Conservation (phyloP, 495 filamentous ascomycete species). For the Wilcoxina mikolae region DNA sequence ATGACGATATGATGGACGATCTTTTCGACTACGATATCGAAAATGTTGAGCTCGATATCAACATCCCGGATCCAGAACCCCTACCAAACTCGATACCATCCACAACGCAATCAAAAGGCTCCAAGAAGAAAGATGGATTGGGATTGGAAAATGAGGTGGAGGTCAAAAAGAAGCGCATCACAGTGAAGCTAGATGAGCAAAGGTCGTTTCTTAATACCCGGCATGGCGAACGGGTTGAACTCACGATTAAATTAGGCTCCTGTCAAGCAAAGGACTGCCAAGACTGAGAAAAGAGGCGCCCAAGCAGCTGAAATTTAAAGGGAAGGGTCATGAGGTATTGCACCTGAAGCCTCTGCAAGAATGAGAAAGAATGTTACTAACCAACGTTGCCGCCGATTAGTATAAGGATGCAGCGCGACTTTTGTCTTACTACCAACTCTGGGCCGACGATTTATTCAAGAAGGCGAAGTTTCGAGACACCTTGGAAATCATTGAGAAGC, state of each 20-base stretch:
- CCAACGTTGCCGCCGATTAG: constrained; percentile 37
- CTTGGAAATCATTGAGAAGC: constrained; percentile 79
- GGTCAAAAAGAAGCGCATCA: constrained; percentile 52
- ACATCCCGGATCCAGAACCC: constrained; percentile 22
- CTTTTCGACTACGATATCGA: constrained; percentile 59
- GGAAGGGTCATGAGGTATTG: constrained; percentile 80
- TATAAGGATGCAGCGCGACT: constrained; percentile 73
- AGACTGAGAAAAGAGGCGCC: constrained; percentile 59
- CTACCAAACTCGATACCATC: background rate
- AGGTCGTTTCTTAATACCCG: constrained; percentile 36
- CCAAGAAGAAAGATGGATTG: constrained; percentile 35
- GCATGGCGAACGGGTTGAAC: background rate
- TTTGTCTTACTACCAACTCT: constrained; percentile 82
- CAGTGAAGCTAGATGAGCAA: constrained; percentile 73
- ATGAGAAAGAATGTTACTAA: constrained; percentile 11
- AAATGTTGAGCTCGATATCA: constrained; percentile 32
- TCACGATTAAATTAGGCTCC: constrained; percentile 38
- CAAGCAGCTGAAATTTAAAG: constrained; percentile 63
- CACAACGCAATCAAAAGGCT: constrained; percentile 29
- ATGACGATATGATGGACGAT: constrained; percentile 36
- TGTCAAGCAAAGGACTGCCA: constrained; percentile 69
- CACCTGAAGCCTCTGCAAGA: background rate
- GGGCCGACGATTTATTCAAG: constrained; percentile 92
- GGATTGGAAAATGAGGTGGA: constrained; percentile 81
- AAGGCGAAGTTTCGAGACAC: constrained; percentile 89